Evolutionary conservation across 2,329 filamentous ascomycete genomes (phyloP), one percentile per base, ranked within the genome.

Genomic region (Ophiocordyceps camponoti-floridani): DNA sequence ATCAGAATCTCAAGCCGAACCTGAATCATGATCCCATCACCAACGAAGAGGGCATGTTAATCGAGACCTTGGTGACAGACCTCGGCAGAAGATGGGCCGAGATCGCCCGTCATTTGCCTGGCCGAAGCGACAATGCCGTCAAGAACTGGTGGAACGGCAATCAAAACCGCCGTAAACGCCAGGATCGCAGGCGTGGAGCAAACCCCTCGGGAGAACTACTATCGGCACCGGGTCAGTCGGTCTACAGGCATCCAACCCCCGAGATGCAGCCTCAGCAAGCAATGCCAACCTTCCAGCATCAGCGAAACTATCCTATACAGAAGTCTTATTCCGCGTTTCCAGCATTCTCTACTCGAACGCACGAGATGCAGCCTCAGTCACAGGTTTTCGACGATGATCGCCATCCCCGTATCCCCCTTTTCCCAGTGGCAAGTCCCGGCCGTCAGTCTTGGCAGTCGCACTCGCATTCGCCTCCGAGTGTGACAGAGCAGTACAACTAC

Each of bases 121-220:
- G 86, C 51, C 81, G 88, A 56, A 94, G 87, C 61, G 88, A 95
- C 67, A 95, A 95, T 56, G 83, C 85, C 27, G 85, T 95, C 50
- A 95, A 95, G 75, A 95, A 95, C 62, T 95, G 87, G 86, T 94
- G 84, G 84, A 94, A 94, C 58, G 87, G 88, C 43, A 84, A 82
- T 58, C 83, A 88, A 72, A 94, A 94, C 65, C 77, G 87, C 55
- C 73, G 82, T 55, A 72, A 69, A 56, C 67, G 78, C 51, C 60
- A 68, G 44, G 18, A 19, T 4, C 40, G 31, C n/a, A 33, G 45
- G 8, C 40, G 19, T 12, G 16, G n/a, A 7, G 14, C 33, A 14
- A n/a, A 4, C 12, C 7, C 33, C 12, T 5, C 31, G 10, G 33
- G 14, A n/a, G 6, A 14, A 37, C 27, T 11, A 30, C 5, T 11